These are phyloP conservation scores for Stygiomarasmius scandens DNA, from an alignment of 1,284 basidiomycete species.

Conservation along the genomic window DNA sequence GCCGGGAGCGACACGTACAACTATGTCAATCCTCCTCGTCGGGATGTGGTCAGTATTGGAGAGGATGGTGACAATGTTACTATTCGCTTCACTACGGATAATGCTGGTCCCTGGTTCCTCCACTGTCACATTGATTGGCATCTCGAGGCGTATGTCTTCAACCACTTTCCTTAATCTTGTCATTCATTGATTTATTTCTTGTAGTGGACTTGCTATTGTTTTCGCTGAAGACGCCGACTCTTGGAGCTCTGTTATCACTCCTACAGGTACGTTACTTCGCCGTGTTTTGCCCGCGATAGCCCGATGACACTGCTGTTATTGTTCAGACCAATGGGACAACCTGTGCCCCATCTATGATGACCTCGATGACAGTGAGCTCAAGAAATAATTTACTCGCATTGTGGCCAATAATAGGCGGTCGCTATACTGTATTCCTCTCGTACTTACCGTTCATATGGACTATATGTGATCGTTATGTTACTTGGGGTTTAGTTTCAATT, in stretches of 20 bases:
- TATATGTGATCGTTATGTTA: no score
- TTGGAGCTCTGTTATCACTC: slow-evolving; percentile 4
- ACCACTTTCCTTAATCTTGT: no score
- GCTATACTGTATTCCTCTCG: no score
- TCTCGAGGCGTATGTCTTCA: slow-evolving; percentile 21
- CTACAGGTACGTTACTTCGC: not conserved
- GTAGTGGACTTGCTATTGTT: slow-evolving; percentile 15
- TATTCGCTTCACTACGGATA: slow-evolving; percentile 29
- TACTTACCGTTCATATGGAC: no score
- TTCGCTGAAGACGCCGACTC: slow-evolving; percentile 11
- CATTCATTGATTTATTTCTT: no score
- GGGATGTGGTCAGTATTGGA: not conserved
- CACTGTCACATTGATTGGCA: slow-evolving; percentile 30
- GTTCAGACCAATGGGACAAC: slow-evolving; percentile 31
- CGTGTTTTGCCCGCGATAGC: no score
- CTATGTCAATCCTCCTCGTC: slow-evolving; percentile 24
- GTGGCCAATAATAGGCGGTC: no score
- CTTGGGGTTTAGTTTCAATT: no score
- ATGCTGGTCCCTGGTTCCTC: no score
- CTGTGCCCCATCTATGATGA: slow-evolving; percentile 35
- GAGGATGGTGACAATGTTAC: slow-evolving; percentile 23
- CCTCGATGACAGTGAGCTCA: no score
- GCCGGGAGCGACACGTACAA: slow-evolving; percentile 25
- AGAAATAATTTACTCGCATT: no score
- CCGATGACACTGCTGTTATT: not conserved